phyloP scores from a whole-genome alignment of 129 eudicot genomes.

The Escallonia rubra region DNA sequence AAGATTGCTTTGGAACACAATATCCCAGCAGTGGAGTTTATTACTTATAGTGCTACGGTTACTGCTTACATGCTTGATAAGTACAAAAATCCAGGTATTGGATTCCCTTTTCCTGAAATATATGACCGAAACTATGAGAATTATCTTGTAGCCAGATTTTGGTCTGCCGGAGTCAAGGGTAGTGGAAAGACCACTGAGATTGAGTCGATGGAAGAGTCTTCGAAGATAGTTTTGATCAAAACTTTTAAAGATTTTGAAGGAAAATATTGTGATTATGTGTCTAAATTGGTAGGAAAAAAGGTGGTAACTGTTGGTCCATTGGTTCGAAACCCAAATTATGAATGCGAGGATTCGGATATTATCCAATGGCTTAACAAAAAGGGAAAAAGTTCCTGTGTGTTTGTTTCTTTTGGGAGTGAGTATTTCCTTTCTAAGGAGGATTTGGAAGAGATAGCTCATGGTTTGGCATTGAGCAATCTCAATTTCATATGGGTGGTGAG shows the following conservation, averaged over 20 bases:
- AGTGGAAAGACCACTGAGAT: neutral
- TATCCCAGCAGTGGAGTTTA: constrained; percentile 22
- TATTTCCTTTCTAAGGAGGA: constrained; percentile 22
- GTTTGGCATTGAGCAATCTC: constrained; percentile 25
- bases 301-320: constrained; percentile 34
- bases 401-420: constrained; percentile 46
- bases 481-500: constrained; percentile 41
- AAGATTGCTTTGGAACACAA: neutral
- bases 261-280: constrained; percentile 25
- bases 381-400: constrained; percentile 19
- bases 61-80: constrained; percentile 1
- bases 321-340: constrained; percentile 7
- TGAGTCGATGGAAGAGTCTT: neutral
- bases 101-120: constrained; percentile 25
- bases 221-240: constrained; percentile 15
- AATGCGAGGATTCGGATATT: constrained; percentile 1
- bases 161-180: too few relatives aligned
- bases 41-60: neutral
- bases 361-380: constrained; percentile 31
- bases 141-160: too few relatives aligned
- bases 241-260: constrained; percentile 28
- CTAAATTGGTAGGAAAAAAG: neutral
- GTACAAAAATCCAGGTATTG: neutral
- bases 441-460: constrained; percentile 26
- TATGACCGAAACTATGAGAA: constrained; percentile 11